phyloP scores from a whole-genome alignment of 1,284 basidiomycete species.

The Sanghuangporus sanghuang region DNA sequence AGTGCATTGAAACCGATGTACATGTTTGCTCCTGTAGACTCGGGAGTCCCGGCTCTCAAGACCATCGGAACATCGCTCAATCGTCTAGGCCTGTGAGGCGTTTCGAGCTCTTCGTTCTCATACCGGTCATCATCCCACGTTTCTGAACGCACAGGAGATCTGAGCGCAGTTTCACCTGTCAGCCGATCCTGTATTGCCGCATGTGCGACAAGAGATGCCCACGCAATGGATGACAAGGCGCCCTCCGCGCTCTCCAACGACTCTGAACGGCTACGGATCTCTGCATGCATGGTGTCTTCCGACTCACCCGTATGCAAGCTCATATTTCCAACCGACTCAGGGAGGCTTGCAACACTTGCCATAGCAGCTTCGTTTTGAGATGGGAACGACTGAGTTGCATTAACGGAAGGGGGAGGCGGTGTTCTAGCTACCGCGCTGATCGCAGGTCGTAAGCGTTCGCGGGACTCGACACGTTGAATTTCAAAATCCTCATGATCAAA shows the following conservation, averaged over 20 bases:
- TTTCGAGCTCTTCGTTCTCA: not conserved
- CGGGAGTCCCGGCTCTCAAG: conserved; percentile 12
- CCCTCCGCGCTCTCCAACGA: conserved; percentile 4
- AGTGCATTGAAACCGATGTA: conserved; percentile 8
- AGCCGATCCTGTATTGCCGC: conserved; percentile 3
- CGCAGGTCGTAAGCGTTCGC: conserved; percentile 12
- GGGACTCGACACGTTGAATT: conserved; percentile 13
- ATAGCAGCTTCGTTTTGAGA: not conserved
- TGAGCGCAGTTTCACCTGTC: not conserved
- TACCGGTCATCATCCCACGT: conserved; percentile 4
- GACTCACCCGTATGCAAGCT: conserved; percentile 1
- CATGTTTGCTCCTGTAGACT: conserved; percentile 1
- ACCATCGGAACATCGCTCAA: conserved; percentile 10
- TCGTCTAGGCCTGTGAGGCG: not conserved
- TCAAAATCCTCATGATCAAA: conserved; percentile 15
- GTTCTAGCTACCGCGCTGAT: conserved; percentile 17
- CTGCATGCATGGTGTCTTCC: conserved; percentile 10
- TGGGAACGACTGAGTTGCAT: not conserved
- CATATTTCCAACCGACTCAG: conserved; percentile 1
- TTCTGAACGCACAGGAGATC: conserved; percentile 5
- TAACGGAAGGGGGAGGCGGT: not conserved
- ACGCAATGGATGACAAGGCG: conserved; percentile 13
- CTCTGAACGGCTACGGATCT: conserved; percentile 6
- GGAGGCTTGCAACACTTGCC: conserved; percentile 6
- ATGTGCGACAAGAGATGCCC: conserved; percentile 16